These are phyloP conservation scores for Eucalyptus sp. DNA, from an alignment of 345 rosid genomes.

Conservation along the genomic window DNA sequence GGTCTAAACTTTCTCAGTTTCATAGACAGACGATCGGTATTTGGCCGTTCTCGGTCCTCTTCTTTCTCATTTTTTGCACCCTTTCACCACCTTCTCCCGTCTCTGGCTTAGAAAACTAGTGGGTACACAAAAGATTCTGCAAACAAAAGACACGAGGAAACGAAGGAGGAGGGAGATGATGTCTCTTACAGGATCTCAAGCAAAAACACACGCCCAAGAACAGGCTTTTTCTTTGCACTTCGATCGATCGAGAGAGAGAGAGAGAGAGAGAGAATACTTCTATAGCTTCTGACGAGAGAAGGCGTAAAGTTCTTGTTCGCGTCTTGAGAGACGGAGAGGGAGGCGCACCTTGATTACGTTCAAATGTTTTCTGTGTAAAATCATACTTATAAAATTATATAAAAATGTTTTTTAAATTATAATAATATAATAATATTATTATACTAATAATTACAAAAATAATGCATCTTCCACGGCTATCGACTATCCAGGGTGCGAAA, in stretches of 20 bases:
- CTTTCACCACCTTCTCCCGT: background rate
- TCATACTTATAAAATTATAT: background rate
- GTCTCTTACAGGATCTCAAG: background rate
- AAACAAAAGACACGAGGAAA: background rate
- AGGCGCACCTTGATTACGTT: background rate
- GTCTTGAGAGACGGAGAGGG: background rate
- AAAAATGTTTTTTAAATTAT: background rate
- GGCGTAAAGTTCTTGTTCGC: background rate
- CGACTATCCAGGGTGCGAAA: background rate
- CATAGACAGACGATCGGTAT: background rate
- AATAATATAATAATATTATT: background rate
- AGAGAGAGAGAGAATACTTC: background rate
- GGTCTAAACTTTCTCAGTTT: background rate
- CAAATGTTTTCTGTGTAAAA: background rate
- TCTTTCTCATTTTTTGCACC: background rate
- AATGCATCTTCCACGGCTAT: background rate
- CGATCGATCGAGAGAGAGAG: background rate
- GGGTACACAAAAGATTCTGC: background rate
- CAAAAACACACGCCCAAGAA: background rate
- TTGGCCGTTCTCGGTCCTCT: background rate
- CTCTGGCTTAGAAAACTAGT: background rate
- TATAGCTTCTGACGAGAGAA: background rate
- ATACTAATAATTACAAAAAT: background rate
- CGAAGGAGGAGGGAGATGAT: background rate
- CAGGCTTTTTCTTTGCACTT: background rate